Evolutionary conservation across 2,329 filamentous ascomycete species (phyloP), one percentile per base, ranked within the genome.

Genomic region (Ceratocystis cubensis): DNA sequence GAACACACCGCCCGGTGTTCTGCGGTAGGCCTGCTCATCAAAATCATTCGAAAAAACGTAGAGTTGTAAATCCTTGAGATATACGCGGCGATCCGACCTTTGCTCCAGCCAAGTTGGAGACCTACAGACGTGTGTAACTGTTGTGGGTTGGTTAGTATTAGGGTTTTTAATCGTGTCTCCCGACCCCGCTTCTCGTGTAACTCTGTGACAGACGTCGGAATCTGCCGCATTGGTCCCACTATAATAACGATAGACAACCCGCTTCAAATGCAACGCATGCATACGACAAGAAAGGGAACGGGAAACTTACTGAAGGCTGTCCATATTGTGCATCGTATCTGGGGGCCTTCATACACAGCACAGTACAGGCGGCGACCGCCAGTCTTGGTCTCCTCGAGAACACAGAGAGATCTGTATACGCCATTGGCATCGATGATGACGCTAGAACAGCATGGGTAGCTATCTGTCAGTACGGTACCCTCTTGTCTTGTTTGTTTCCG

Each of bases 1-100:
- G 67, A 83, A 84, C 0, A 77, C 77, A 5, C 79, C 78, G 1
- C 73, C 71, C 57, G 74, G 76, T 59, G 78, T 80, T 63, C 77
- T 78, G 3, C 82, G 79, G 73, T 83, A 81, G 61, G 77, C 76
- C 65, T 79, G 76, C 68, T 82, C 78, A 6, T 78, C 77, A 70
- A 86, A 86, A 1, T 77, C 73, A n/a, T 79, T 74, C 70, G 79
- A 83, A 71, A 86, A 86, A 6, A 85, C 79, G 71, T 84, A 85
- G 0, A 82, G 78, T 66, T 83, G 78, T 17, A 86, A 72, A 68
- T 84, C 80, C 44, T 76, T 78, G 1, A 86, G 73, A 74, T 78
- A 79, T 67, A 86, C 74, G 28, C 78, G 76, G 66, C 78, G 77
- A 13, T 73, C 74, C 13, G 76, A 77, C 48, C 79, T 78, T 57